Evolutionary conservation across 2,329 filamentous ascomycete genomes (phyloP), one percentile per base, ranked within the genome.

Genomic region (Cryphonectria radicalis): DNA sequence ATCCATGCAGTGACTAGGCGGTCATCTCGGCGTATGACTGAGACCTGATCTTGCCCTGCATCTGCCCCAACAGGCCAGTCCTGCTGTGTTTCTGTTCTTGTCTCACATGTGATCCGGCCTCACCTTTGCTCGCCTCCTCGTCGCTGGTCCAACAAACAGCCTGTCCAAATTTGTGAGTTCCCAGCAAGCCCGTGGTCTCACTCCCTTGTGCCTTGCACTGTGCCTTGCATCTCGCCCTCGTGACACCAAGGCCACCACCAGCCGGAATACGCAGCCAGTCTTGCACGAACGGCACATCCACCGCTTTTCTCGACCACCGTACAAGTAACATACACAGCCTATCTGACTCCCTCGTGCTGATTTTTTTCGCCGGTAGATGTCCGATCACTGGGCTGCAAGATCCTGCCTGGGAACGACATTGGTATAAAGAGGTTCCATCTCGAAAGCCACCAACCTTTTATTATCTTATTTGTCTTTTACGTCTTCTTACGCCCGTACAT

Each of bases 271-370:
- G 11, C 53, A 32, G 50, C 53, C 37, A 55, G 43, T 25, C 37
- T 43, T 59, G 65, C 4, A 42, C 19, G 25, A 25, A 28, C 25
- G 28, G 53, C 25, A 37, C 28, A 10, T 17, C 40, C 50, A 40
- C 25, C 37, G 28, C 28, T 46, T 28, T 66, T 35, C n/a, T 46
- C 40, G 43, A 4, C 46, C 28, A 28, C n/a, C 65, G 17, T 13
- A 32, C 22, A n/a, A 4, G 62, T 67, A 35, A 32, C 46, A n/a
- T 11, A 66, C 32, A 10, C 62, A 59, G 25, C 46, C 57, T 42
- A n/a, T 55, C 40, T 57, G 37, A 37, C 46, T 60, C 57, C 59
- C 37, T 50, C 22, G 66, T 72, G 50, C 68, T 72, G 68, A 70
- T 70, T 68, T 28, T 32, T 28, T 32, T 37, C 64, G 43, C 37